phyloP scores from a whole-genome alignment of 768 basidiomycete genomes.

The Agaricus subrufescens region DNA sequence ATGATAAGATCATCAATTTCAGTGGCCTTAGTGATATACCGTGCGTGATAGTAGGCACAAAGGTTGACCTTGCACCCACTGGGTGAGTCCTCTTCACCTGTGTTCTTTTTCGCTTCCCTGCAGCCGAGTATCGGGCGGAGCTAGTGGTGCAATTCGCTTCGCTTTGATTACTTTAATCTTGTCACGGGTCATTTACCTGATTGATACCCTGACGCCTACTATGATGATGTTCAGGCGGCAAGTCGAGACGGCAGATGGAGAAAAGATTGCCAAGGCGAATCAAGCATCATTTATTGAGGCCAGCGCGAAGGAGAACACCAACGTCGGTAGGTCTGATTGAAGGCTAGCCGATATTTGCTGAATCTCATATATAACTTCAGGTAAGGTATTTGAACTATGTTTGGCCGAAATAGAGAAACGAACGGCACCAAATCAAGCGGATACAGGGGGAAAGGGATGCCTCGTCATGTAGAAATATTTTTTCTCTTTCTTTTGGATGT shows the following conservation, averaged over 20 bases:
- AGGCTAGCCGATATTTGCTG: not conserved
- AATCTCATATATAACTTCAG: constrained; percentile 29
- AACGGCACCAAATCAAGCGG: constrained; percentile 43
- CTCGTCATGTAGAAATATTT: constrained; percentile 30
- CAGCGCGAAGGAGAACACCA: constrained; percentile 81
- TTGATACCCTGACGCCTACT: constrained; percentile 20
- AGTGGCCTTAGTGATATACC: constrained; percentile 84
- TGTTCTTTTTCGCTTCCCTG: constrained; percentile 7
- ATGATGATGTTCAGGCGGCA: constrained; percentile 49
- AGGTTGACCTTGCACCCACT: constrained; percentile 70
- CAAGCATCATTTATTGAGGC: constrained; percentile 84
- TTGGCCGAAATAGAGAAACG: constrained; percentile 80
- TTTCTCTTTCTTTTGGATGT: constrained; percentile 1
- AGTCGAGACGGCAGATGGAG: constrained; percentile 69
- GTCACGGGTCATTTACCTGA: constrained; percentile 16
- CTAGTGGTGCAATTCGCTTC: not conserved
- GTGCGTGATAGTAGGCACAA: constrained; percentile 92
- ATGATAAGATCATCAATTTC: constrained; percentile 95
- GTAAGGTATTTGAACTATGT: constrained; percentile 81
- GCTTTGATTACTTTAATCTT: constrained; percentile 14
- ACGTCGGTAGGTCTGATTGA: constrained; percentile 66
- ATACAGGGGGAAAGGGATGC: constrained; percentile 30
- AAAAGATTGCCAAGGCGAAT: constrained; percentile 66
- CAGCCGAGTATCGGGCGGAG: constrained; percentile 11
- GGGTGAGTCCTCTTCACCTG: constrained; percentile 40